phyloP scores from a whole-genome alignment of 257 asterid species.

The Echites panduratus region DNA sequence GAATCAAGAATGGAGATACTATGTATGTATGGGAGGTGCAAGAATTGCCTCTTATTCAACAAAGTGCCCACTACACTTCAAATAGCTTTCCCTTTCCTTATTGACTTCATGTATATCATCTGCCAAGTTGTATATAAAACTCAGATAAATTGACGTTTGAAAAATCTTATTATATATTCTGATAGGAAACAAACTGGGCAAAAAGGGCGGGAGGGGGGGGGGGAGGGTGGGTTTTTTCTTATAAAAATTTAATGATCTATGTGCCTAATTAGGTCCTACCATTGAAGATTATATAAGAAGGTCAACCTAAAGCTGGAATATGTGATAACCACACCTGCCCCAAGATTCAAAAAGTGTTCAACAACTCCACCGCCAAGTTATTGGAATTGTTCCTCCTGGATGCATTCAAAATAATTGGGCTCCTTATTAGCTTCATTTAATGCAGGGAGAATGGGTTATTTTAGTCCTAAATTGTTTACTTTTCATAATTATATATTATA shows the following conservation, averaged over 20 bases:
- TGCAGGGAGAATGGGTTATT: too few species aligned
- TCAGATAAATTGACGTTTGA: background rate
- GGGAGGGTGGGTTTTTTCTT: background rate
- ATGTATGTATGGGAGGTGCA: too few species aligned
- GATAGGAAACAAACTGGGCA: background rate
- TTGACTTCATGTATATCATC: conserved; percentile 3
- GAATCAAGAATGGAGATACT: too few species aligned
- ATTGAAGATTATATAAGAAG: background rate
- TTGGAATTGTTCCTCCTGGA: background rate
- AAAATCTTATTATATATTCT: background rate
- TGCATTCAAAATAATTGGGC: background rate
- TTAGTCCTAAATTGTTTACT: too few species aligned
- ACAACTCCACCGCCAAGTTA: background rate
- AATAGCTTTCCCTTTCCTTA: background rate
- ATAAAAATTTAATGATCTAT: background rate
- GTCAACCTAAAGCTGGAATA: background rate
- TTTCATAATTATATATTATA: too few species aligned
- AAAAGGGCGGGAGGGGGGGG: too few species aligned
- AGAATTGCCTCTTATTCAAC: background rate
- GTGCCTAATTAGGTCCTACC: conserved; percentile 1
- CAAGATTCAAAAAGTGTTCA: background rate
- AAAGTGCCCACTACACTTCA: background rate
- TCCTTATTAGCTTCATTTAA: too few species aligned
- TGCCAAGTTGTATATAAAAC: background rate
- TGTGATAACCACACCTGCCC: background rate